Base-by-base conservation (phyloP, 805 yeast species). In the Saccharomyces jurei region DNA sequence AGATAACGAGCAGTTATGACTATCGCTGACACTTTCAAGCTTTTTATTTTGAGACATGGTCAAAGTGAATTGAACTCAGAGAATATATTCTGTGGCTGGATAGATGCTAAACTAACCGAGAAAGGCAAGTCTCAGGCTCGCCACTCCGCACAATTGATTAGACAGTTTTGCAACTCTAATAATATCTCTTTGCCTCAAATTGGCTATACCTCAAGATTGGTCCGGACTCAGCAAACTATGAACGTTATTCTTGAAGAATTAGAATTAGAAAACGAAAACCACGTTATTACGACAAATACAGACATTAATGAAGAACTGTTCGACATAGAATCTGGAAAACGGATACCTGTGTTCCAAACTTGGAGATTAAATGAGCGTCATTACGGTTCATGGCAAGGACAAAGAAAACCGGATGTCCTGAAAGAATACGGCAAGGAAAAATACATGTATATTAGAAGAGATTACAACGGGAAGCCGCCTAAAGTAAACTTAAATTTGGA, bases 311-410 rank as follows among this genome's bases (percentile, higher is more conserved):
- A 50, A 4, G 54, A 57, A n/a, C 50, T 60, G 41, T n/a, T 50
- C 9, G 46, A 52, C n/a, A 29, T 53, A 28, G 31, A 22, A 11
- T 41, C 51, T 22, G 36, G 46, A 13, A 31, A 14, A 26, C 44
- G 31, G 21, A 57, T 60, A 8, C 79, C 78, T 48, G 80, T 82
- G 55, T 72, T 78, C 63, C 82, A 87, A 71, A 77, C 85, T 4
- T 87, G 92, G 92, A 79, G 92, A 71, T 71, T 87, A 64, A 87
- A 87, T 71, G 95, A 87, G 70, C 80, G 95, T 71, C 95, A 87
- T 72, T 87, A 87, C 73, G 95, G 95, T 57, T 81, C 82, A 48
- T 78, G 87, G 73, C 94, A 87, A 73, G 95, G 95, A 50, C 79
- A 81, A 65, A 80, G 85, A 60, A 87, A 87, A 72, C 84, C 83